Evolutionary conservation across 495 filamentous ascomycete species (phyloP).

Genomic region (Recurvomyces mirabilis): DNA sequence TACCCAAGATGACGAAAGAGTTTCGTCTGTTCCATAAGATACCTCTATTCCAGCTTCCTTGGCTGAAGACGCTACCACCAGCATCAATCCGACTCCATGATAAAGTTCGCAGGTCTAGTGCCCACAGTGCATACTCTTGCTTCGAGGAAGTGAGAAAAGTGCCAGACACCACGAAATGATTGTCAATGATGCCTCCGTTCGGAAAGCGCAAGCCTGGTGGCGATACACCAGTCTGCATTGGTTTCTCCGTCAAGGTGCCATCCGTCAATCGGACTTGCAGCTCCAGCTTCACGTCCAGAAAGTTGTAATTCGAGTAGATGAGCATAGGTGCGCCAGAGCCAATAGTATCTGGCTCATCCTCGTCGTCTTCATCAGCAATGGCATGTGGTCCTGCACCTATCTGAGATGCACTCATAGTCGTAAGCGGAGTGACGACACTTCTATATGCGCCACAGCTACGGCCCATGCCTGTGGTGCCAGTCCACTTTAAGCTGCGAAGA

Average conservation of each 20-base stretch:
- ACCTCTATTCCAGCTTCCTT: conserved; percentile 94
- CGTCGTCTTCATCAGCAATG: conserved; percentile 31
- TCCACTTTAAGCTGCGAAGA: conserved; percentile 91
- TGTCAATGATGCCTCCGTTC: conserved; percentile 85
- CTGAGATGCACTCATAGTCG: conserved; percentile 53
- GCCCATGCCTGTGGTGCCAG: conserved; percentile 68
- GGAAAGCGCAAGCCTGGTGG: conserved; percentile 90
- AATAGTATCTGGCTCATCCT: conserved; percentile 23
- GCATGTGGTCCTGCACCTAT: conserved; percentile 48
- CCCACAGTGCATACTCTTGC: conserved; percentile 97
- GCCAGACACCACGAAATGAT: conserved; percentile 91
- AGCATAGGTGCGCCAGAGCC: conserved; percentile 75
- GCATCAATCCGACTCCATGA: conserved; percentile 94
- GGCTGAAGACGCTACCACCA: conserved; percentile 83
- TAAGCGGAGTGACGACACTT: conserved; percentile 81
- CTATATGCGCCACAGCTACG: conserved; percentile 92
- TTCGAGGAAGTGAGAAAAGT: conserved; percentile 96
- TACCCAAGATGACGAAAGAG: conserved; percentile 87
- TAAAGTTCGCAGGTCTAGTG: conserved; percentile 72
- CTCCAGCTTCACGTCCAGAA: conserved; percentile 90
- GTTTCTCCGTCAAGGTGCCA: conserved; percentile 72
- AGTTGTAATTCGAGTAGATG: conserved; percentile 99
- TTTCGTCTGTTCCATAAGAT: conserved; percentile 87
- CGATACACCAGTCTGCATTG: conserved; percentile 76
- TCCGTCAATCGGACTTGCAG: conserved; percentile 78